Base-by-base conservation (phyloP, 352 stramenopile genomes). In the Bremia lactucae region DNA sequence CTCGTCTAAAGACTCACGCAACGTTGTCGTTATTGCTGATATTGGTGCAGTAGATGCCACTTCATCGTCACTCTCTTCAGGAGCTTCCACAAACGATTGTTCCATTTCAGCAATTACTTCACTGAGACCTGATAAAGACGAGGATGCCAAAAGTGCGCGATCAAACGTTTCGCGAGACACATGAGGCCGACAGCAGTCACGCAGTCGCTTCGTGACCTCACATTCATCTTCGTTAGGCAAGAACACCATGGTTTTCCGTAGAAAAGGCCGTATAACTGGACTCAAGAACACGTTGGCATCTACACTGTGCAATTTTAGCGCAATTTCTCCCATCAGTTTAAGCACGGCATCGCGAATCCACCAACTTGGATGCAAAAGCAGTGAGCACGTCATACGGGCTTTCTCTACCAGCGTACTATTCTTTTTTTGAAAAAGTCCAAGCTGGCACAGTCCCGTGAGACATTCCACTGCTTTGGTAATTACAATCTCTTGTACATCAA, bases 401-500 rank as follows among this genome's bases (percentile, higher is more conserved):
- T 95, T 89, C n/a, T 94, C 84, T 11, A 84, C 66, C 1, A 95
- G 51, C 10, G 76, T 73, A 23, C 71, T 85, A 5, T 68, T 82
- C 31, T 78, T 86, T 19, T 80, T 83, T 43, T 88, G 83, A 23
- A 98, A 84, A 0, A 99, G 62, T 9, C 86, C 87, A 18, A 97
- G 71, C 24, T 95, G 72, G 25, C 95, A 87, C 11, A 98, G 62
- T 5, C 86, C 65, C 16, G 68, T 77, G 10, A 98, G 62, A 45
- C 92, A 98, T 15, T 81, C 65, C 2, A 98, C 60, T 14, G 94
- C 94, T 36, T 93, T 85, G 1, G 76, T 88, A 21, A 98, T 93
- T 9, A 98, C 96, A 34, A 94, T 83, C 41, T 98, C 94, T 56
- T 97, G 83, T 1, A 92, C 78, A 69, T 99, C 96, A 39, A 96